These are phyloP conservation scores for Vaccinium corymbosum DNA, from an alignment of 148 eudicot genomes.

Conservation along the genomic window DNA sequence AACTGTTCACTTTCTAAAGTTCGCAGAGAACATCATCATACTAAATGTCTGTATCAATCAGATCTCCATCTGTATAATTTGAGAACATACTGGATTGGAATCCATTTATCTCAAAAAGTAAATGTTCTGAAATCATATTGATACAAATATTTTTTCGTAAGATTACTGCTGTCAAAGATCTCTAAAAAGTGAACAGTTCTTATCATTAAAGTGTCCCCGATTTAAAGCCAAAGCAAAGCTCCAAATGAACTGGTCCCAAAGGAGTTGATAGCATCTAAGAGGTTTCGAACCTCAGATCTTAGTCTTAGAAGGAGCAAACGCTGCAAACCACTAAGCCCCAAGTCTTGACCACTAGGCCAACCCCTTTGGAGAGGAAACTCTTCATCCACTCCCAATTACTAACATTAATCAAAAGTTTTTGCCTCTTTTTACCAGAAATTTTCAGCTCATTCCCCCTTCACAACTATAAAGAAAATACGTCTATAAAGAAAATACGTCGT, in stretches of 20 bases:
- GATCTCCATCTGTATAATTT: neutral
- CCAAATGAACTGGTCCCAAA: no score
- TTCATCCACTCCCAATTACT: no score
- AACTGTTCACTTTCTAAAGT: neutral
- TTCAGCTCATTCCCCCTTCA: neutral
- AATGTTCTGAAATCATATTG: neutral
- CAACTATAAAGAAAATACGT: neutral
- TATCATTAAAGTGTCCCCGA: neutral
- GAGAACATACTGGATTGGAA: neutral
- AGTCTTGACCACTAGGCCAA: no score
- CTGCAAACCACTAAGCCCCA: no score
- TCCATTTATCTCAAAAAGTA: neutral
- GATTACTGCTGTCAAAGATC: neutral
- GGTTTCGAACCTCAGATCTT: no score
- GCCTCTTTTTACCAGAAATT: neutral
- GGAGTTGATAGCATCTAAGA: no score
- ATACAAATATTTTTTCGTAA: neutral
- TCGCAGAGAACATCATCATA: neutral
- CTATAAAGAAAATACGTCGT: neutral
- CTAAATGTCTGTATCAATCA: neutral
- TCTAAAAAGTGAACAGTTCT: neutral
- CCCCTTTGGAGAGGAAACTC: no score
- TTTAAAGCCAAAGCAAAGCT: no score
- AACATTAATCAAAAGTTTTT: neutral
- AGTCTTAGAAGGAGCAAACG: no score